These are phyloP conservation scores for Gossypium rotundifolium DNA, from an alignment of 345 rosid genomes.

Conservation along the genomic window DNA sequence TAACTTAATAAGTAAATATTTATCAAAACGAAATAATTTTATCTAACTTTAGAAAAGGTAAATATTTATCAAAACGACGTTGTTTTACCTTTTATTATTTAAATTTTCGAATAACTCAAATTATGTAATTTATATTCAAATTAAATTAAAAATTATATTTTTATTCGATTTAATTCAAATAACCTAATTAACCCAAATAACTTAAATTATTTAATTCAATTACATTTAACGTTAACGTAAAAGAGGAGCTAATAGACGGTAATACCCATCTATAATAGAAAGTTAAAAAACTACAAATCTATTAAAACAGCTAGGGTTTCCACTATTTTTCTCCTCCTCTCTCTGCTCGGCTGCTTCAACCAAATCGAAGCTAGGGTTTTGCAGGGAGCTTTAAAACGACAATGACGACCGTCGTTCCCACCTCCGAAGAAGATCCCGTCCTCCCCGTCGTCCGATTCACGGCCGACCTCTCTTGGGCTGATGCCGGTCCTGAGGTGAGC, in stretches of 20 bases:
- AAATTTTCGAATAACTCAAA: too few relatives aligned
- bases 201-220: too few relatives aligned
- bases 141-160: too few relatives aligned
- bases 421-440: slow-evolving; percentile 89
- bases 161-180: too few relatives aligned
- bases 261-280: background rate
- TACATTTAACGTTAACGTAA: too few relatives aligned
- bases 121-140: too few relatives aligned
- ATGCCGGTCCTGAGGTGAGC: slow-evolving; percentile 94
- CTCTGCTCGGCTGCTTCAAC: slow-evolving; percentile 27
- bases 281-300: background rate
- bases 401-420: slow-evolving; percentile 88
- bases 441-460: slow-evolving; percentile 90
- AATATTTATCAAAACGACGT: too few relatives aligned
- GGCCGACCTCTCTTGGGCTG: slow-evolving; percentile 92
- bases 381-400: slow-evolving; percentile 20
- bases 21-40: too few relatives aligned
- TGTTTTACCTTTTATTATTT: too few relatives aligned
- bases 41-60: too few relatives aligned
- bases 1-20: too few relatives aligned
- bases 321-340: background rate
- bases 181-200: too few relatives aligned
- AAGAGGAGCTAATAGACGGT: background rate
- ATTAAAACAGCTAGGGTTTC: slow-evolving; percentile 5
- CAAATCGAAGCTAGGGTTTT: slow-evolving; percentile 7